Base-by-base conservation (phyloP, 148 eudicot species). In the Spergularia bocconei region DNA sequence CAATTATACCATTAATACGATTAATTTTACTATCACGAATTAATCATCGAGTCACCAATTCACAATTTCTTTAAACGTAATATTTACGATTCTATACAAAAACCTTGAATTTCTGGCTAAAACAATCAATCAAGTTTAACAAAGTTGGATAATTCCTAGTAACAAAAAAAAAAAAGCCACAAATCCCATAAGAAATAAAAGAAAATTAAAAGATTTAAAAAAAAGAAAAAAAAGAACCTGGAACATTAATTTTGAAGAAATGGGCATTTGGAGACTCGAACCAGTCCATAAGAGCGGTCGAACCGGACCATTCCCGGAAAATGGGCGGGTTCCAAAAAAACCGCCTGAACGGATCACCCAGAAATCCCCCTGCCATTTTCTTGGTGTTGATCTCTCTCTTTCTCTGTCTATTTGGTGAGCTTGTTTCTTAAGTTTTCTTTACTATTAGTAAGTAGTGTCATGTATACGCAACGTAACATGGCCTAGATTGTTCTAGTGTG, bases 211-310 rank as follows among this genome's bases (percentile, higher is more conserved):
- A 44, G 13, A 20, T 8, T 47, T n/a, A 55, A n/a, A 21, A 74
- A 67, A 58, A 16, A 48, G 4, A 55, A 20, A 58, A 16, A 48
- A 7, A 55, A 20, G 38, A 57, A 91, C 97, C 94, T 77, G 94
- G 97, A 69, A 90, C 87, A 74, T 91, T 90, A 84, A 91, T 75
- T 67, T 90, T 91, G 88, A 91, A 80, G 78, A 84, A 75, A 82
- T 91, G 97, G 61, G 94, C 70, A 47, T 74, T 76, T 8, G 89
- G 81, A 39, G 97, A 69, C 67, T 91, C 97, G 21, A 90, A 59
- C 93, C 92, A 91, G 58, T 91, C 97, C 81, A 91, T 75, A 15
- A 87, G 91, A 21, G 86, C 90, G 61, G 87, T 64, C 17, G 88
- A 78, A 48, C 82, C 87, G 7, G 85, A 77, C 60, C 73, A 63